Percentiles rank a stretch among this genome's conserved stretches.
Evolutionary conservation across 1,139 yeast species (phyloP).

Genomic region (Protomyces macrosporus): DNA sequence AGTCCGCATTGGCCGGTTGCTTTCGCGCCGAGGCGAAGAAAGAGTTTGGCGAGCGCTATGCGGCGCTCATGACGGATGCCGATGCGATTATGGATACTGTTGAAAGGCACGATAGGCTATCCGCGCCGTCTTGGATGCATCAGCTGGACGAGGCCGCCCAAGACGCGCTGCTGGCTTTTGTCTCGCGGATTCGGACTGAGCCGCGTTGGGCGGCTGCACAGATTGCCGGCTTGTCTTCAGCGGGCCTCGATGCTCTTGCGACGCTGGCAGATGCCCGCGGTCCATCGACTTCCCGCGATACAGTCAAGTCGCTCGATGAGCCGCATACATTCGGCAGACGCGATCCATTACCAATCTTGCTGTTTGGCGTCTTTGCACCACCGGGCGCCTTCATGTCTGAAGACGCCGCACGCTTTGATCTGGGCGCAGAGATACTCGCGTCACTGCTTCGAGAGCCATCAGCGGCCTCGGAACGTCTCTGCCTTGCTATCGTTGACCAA

Average conservation of each 20-base stretch:
- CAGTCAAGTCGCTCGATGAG: not conserved
- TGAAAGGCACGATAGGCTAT: not conserved
- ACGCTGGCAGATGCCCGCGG: not conserved
- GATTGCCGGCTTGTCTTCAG: not conserved
- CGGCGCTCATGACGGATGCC: not conserved
- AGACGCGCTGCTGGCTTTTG: not conserved
- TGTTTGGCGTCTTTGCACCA: conserved; percentile 1
- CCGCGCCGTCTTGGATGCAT: not conserved
- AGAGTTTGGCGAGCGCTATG: not conserved
- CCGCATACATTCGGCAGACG: not conserved
- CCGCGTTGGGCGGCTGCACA: not conserved
- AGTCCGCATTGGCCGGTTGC: not conserved
- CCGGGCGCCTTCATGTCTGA: conserved; percentile 4
- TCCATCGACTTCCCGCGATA: not conserved
- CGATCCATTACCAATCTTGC: not conserved
- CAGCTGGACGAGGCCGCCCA: not conserved
- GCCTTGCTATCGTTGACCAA: conserved; percentile 10
- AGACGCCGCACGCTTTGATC: not conserved
- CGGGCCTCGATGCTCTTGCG: not conserved
- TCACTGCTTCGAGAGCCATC: conserved; percentile 2
- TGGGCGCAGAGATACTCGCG: not conserved
- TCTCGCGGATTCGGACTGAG: not conserved
- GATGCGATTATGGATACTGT: not conserved
- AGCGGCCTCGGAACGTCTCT: conserved; percentile 1
- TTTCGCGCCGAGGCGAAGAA: not conserved